Evolutionary conservation across 2,329 filamentous ascomycete species (phyloP).

Genomic region (Pleoardoris graminearum): DNA sequence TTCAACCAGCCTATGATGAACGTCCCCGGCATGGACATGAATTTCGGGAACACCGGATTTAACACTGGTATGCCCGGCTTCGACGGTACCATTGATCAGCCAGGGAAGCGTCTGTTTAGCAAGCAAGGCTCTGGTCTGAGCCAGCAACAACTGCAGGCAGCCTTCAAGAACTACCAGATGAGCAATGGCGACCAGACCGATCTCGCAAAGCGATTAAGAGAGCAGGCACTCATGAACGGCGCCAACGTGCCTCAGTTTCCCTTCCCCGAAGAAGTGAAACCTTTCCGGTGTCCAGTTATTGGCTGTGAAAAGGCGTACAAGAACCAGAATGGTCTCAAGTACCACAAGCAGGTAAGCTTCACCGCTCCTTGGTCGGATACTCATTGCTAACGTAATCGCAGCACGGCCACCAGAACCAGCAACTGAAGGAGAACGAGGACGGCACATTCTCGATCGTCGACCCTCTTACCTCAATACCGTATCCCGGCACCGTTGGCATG

Average conservation of each 20-base stretch:
- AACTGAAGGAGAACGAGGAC: slow-evolving; percentile 93
- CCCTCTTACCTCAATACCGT: slow-evolving; percentile 89
- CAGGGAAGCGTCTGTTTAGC: slow-evolving; percentile 90
- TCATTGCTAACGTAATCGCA: slow-evolving; percentile 39
- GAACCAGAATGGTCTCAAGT: slow-evolving; percentile 98
- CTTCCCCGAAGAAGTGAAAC: slow-evolving; percentile 85
- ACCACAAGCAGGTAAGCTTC: slow-evolving; percentile 67
- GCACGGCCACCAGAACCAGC: slow-evolving; percentile 95
- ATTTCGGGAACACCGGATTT: slow-evolving; percentile 43
- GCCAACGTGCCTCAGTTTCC: slow-evolving; percentile 46
- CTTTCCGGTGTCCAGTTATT: slow-evolving; percentile 96
- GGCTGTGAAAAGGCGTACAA: slow-evolving; percentile 99
- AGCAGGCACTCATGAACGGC: slow-evolving; percentile 64
- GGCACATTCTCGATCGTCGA: slow-evolving; percentile 98
- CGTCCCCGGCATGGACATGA: slow-evolving; percentile 41
- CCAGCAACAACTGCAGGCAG: slow-evolving; percentile 71
- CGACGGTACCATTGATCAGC: slow-evolving; percentile 75
- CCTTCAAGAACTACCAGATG: slow-evolving; percentile 75
- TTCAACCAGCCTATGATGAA: slow-evolving; percentile 45
- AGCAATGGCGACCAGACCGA: slow-evolving; percentile 67
- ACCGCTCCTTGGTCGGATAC: slow-evolving; percentile 10
- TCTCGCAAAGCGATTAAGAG: slow-evolving; percentile 66
- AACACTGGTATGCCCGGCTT: slow-evolving; percentile 47
- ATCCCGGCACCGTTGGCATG: slow-evolving; percentile 97
- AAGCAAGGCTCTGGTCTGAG: slow-evolving; percentile 72